Evolutionary conservation across 768 basidiomycete genomes (phyloP), one percentile per base, ranked within the genome.

Genomic region (Lyophyllum atratum): DNA sequence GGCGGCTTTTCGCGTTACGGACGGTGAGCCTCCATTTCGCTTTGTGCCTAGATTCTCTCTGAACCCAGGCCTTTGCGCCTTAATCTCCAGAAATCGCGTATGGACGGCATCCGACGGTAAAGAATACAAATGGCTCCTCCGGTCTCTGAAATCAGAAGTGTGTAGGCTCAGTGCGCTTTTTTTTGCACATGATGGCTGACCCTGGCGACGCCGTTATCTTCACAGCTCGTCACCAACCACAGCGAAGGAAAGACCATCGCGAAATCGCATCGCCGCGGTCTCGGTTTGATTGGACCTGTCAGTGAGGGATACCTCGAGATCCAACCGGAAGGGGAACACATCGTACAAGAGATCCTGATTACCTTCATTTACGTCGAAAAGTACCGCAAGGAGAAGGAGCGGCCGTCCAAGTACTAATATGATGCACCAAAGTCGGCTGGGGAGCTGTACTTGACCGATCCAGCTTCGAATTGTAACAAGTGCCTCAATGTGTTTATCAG

Each of bases 331-430:
- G 71, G 69, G 2, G 56, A 63, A 54, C 57, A 65, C 34, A 69
- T 72, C 49, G 34, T 65, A 11, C 66, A 70, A 49, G 56, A 59
- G 24, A 68, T 72, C 19, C 42, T 72, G 3, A 47, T 71, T 9
- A 70, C 72, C 3, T 72, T 73, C 48, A 55, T 71, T 22, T 72
- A 68, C 46, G 49, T 72, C 21, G 67, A 72, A 43, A 68, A 68
- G 54, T 28, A 66, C 10, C 59, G 70, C 31, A 64, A 61, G 48
- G 67, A 65, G 21, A 67, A 56, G 63, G 66, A 69, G 29, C 29
- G 11, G 29, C 29, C 5, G 29, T 31, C 6, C 6, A 5, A 31
- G 29, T 31, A 31, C 11, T 11, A 31, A 6, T 6, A 31, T 11
- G 29, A 11, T 6, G n/a, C n/a, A n/a, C n/a, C n/a, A n/a, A n/a